Evolutionary conservation across 225 moss, liverwort and hornwort genomes (phyloP), one percentile per base, ranked within the genome.

Genomic region (Straminergon stramineum): DNA sequence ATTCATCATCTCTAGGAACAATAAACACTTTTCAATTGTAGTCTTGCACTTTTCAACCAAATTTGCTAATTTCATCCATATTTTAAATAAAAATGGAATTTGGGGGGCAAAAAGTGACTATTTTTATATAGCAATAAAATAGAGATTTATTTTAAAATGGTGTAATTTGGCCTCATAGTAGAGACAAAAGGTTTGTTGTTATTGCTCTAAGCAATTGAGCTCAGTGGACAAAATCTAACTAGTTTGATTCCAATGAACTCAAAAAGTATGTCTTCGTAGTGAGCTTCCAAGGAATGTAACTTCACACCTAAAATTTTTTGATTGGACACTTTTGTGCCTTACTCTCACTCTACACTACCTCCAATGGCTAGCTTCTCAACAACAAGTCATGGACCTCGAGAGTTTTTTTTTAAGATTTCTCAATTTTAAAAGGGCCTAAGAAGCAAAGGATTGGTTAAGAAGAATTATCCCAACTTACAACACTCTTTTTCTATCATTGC

Each of bases 401-500:
- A 39, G 4, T 4, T 70, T 24, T 24, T 14, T 4, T 5, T 39
- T 14, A 13, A 39, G 4, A 13, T 14, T 39, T 24, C 1, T 24
- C 8, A 23, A 23, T 41, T 9, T 41, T 41, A 41, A 26, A 9
- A 71, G 1, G 41, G 15, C 15, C 15, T 71, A 41, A 26, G 2
- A 15, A 71, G 9, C 1, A 27, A 71, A 71, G 1, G 5, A 37
- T 37, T 67, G 37, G 6, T 37, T 67, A 4, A 26, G 16, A 43
- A 43, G 10, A 73, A 73, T 27, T 27, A 43, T 73, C 5, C 27
- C 73, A 43, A 28, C 48, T 48, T 48, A 48, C 9, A 43, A 43
- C 0, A 1, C 0, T 73, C 16, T 3, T 71, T 15, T 26, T 43
- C 0, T 37, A 0, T 13, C 43, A 3, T 16, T 43, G 27, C 16